These are phyloP conservation scores for Bothriochloa decipiens DNA, from an alignment of 176 grass and related monocot genomes.

Conservation along the genomic window DNA sequence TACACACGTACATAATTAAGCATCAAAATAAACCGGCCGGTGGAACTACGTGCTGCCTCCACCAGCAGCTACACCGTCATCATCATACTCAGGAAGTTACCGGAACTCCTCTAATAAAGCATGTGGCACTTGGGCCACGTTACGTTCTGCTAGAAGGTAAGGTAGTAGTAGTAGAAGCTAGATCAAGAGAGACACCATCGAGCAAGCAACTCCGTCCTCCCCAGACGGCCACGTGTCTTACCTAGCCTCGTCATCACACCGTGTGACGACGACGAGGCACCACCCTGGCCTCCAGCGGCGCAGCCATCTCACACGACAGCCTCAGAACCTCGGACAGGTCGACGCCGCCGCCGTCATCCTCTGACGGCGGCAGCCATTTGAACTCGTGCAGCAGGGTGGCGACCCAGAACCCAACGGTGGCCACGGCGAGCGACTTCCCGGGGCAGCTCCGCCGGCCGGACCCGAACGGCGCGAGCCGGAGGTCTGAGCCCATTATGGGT, in stretches of 20 bases:
- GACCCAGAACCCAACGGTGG: conserved; percentile 67
- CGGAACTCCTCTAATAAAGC: not conserved
- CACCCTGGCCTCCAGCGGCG: conserved; percentile 56
- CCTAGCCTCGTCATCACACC: not conserved
- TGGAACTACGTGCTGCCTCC: not conserved
- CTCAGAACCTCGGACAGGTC: conserved; percentile 77
- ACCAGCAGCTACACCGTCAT: not conserved
- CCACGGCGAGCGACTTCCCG: conserved; percentile 67
- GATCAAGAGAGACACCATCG: not conserved
- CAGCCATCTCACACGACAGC: conserved; percentile 80
- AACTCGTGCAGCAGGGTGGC: conserved; percentile 69
- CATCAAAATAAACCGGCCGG: not conserved
- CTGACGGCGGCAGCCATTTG: conserved; percentile 48
- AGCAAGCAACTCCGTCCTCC: not conserved
- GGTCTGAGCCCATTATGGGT: conserved; percentile 54
- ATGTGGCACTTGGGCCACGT: too few species aligned
- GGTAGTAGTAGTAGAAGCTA: not conserved
- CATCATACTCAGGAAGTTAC: not conserved
- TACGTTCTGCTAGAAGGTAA: not conserved
- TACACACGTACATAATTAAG: not conserved
- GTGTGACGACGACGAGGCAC: conserved; percentile 40
- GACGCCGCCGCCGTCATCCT: not conserved
- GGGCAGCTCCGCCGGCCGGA: conserved; percentile 73
- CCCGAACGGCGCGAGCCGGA: conserved; percentile 79
- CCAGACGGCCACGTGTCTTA: not conserved